A percentile compares a stretch with the other conserved stretches of the same genome.
phyloP scores from a whole-genome alignment of 352 stramenopile species.

The Phytophthora colocasiae region DNA sequence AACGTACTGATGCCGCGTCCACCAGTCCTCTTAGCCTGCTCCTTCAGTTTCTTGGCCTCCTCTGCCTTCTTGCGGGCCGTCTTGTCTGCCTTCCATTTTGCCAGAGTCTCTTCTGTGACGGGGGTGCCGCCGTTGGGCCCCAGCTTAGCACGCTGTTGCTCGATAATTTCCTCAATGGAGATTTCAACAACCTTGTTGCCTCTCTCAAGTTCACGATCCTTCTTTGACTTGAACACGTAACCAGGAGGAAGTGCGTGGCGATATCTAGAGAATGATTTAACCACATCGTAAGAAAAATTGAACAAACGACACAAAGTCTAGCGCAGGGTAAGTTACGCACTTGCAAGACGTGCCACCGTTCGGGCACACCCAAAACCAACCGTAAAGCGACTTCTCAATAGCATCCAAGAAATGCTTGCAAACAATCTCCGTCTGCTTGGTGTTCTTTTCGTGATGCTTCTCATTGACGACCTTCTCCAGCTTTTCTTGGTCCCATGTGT shows the following conservation, averaged over 20 bases:
- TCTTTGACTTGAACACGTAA: conserved; percentile 91
- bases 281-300: conserved; percentile 5
- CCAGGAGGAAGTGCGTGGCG: conserved; percentile 88
- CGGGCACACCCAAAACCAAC: conserved; percentile 92
- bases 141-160: conserved; percentile 89
- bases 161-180: conserved; percentile 92
- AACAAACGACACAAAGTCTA: neutral
- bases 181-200: conserved; percentile 85
- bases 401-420: conserved; percentile 92
- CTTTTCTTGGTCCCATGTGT: conserved; percentile 90
- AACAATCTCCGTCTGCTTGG: conserved; percentile 88
- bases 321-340: conserved; percentile 41
- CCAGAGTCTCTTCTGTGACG: conserved; percentile 89
- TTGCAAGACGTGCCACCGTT: conserved; percentile 85
- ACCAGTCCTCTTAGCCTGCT: conserved; percentile 87
- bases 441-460: conserved; percentile 86
- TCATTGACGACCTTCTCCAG: conserved; percentile 87
- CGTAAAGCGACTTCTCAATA: conserved; percentile 91
- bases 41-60: conserved; percentile 85
- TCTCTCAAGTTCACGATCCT: conserved; percentile 87
- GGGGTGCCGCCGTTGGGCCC: conserved; percentile 85
- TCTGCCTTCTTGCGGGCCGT: conserved; percentile 73
- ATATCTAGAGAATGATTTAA: conserved; percentile 43
- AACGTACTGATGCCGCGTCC: conserved; percentile 86
- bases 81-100: conserved; percentile 92